Base-by-base conservation (phyloP, 768 basidiomycete genomes). In the Mycena indigotica region DNA sequence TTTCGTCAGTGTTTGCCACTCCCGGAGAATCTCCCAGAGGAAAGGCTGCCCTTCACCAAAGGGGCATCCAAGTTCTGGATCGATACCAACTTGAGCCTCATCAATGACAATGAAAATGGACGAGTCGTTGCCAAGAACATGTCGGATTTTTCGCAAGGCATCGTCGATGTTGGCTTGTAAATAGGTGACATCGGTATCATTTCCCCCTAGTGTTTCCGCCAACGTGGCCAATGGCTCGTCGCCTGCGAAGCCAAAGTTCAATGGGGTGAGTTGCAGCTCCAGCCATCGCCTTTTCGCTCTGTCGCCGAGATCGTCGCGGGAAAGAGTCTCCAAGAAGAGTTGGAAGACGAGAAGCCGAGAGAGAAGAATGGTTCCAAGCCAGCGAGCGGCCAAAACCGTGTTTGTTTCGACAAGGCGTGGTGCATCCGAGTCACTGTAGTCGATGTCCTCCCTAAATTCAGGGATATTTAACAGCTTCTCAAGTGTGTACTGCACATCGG, bases 401-500 rank as follows among this genome's bases (percentile, higher is more conserved):
- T n/a, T 23, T 3, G 16, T 3, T 15, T 56, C 50, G 5, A 5
- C 2, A 26, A 5, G 19, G 24, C 12, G 8, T 8, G 16, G 1
- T 26, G 3, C 2, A 2, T 25, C 16, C 3, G 25, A 13, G 25
- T 12, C 2, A 5, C 1, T 32, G 26, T 12, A 3, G 17, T 32
- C 25, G 39, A n/a, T n/a, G n/a, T n/a, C n/a, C n/a, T n/a, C n/a
- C n/a, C n/a, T n/a, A n/a, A n/a, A n/a, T n/a, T n/a, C n/a, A n/a
- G n/a, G n/a, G n/a, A n/a, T n/a, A n/a, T n/a, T n/a, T n/a, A n/a
- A n/a, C n/a, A 3, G 6, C 26, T 3, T 4, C 30, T n/a, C 25
- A 16, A 57, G 26, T n/a, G 24, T 50, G 12, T 23, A 35, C 24
- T 57, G 38, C 23, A 57, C n/a, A 21, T 57, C 56, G 4, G 4